Base-by-base conservation (phyloP, 2,329 filamentous ascomycete genomes). In the Bipolaris sorokiniana region DNA sequence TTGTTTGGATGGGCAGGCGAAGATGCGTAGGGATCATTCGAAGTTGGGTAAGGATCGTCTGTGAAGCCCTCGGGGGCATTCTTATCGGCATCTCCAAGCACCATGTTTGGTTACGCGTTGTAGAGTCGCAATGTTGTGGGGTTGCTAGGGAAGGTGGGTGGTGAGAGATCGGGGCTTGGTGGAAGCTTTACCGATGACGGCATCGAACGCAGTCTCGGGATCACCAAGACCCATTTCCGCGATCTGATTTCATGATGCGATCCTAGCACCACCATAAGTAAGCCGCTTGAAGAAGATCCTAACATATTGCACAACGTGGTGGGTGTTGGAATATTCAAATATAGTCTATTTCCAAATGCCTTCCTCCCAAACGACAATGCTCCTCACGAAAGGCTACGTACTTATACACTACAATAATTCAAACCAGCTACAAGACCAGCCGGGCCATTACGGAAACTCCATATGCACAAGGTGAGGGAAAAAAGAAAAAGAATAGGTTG, bases 31-130 rank as follows among this genome's bases (percentile, higher is more conserved):
- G 73, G 70, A 56, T 80, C 78, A 58, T 68, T 63, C 53, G 77
- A 74, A 61, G 73, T 73, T 53, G 74, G 62, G 36, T 68, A 72
- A 7, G 70, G 64, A 41, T 66, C 65, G 36, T 74, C 71, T 42
- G 50, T 57, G 57, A 75, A 73, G 66, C 68, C 63, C 45, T 76
- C 70, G 20, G 70, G 63, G 18, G 70, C 46, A n/a, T 62, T 47
- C 5, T 70, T 62, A 5, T 73, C 65, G 7, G 73, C 64, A 41
- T 79, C 76, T 63, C 78, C 69, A 20, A 79, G 73, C 40, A 80
- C 78, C 79, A 80, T 81, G 10, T 23, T 69, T 64, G 28, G 16
- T 15, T 52, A 2, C 48, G 23, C 9, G 51, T 36, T 44, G 44
- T 52, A 51, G 62, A 42, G 71, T 73, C 10, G 71, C 71, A 5